These are phyloP conservation scores for Salvia splendens DNA, from an alignment of 257 asterid species.

Conservation along the genomic window DNA sequence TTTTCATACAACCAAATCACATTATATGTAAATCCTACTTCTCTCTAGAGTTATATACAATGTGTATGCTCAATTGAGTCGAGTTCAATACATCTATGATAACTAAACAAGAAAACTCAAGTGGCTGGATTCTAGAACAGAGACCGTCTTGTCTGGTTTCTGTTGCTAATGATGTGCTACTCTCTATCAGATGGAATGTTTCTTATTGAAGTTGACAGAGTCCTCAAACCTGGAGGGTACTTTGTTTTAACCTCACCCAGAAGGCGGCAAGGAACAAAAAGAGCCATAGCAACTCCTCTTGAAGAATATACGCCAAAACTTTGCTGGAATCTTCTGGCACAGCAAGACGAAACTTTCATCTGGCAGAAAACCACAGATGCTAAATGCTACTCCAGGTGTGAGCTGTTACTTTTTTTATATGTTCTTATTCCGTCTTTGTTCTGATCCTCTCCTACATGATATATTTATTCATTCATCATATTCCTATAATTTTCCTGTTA, in stretches of 20 bases:
- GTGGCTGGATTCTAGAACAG: slow-evolving; percentile 9
- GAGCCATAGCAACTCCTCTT: slow-evolving; percentile 16
- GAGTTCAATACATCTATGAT: slow-evolving; percentile 3
- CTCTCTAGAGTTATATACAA: not conserved
- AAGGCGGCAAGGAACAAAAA: slow-evolving; percentile 25
- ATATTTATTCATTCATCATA: not conserved
- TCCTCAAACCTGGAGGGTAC: too few relatives aligned
- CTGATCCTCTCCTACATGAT: too few relatives aligned
- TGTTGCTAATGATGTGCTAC: slow-evolving; percentile 34
- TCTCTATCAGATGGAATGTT: slow-evolving; percentile 62
- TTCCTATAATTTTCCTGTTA: slow-evolving; percentile 11
- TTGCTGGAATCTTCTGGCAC: slow-evolving; percentile 79
- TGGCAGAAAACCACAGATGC: slow-evolving; percentile 84
- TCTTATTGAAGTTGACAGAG: slow-evolving; percentile 61
- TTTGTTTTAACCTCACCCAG: too few relatives aligned
- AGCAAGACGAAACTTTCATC: slow-evolving; percentile 77
- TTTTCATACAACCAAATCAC: not conserved
- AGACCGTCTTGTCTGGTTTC: slow-evolving; percentile 36
- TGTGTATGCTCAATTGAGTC: not conserved
- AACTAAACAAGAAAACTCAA: slow-evolving; percentile 11
- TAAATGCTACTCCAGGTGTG: slow-evolving; percentile 56
- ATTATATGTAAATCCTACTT: not conserved
- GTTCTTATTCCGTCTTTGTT: slow-evolving; percentile 1
- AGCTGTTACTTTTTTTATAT: slow-evolving; percentile 21
- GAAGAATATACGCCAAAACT: slow-evolving; percentile 62